These are phyloP conservation scores for Fusarium continuum DNA, from an alignment of 2,329 filamentous ascomycete species.

Conservation along the genomic window DNA sequence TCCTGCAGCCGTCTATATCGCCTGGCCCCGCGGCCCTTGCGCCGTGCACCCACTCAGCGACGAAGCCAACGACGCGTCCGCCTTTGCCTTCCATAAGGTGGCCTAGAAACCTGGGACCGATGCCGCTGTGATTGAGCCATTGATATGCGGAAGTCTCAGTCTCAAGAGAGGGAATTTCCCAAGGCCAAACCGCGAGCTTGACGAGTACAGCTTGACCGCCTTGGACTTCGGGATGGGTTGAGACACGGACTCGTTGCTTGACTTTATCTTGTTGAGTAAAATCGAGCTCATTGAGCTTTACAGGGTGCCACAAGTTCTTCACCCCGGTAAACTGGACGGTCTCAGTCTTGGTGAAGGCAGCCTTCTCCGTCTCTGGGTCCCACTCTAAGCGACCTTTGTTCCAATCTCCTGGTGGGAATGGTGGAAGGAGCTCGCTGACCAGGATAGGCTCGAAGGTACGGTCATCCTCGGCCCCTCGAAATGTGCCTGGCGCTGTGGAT, in stretches of 20 bases:
- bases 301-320: constrained; percentile 35
- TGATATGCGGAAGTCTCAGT: constrained; percentile 43
- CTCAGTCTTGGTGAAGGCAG: constrained; percentile 32
- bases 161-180: constrained; percentile 40
- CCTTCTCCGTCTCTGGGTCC: constrained; percentile 29
- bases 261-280: constrained; percentile 37
- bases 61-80: constrained; percentile 43
- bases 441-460: constrained; percentile 42
- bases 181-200: constrained; percentile 43
- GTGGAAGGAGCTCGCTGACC: constrained; percentile 38
- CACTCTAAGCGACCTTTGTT: constrained; percentile 34
- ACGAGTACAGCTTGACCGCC: constrained; percentile 34
- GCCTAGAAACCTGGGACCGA: constrained; percentile 45
- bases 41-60: constrained; percentile 36
- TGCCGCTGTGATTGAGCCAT: constrained; percentile 35
- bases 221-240: constrained; percentile 37
- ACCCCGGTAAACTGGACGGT: constrained; percentile 29
- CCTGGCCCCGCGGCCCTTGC: constrained; percentile 33
- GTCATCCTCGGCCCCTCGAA: constrained; percentile 35
- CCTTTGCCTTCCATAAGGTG: constrained; percentile 41
- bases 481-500: constrained; percentile 36
- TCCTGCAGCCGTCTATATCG: constrained; percentile 38
- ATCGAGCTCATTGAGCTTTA: constrained; percentile 40
- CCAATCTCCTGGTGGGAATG: constrained; percentile 42
- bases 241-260: constrained; percentile 38